Conservation (phyloP, 2,329 filamentous ascomycete species). For the Rhynchosporium secalis region DNA sequence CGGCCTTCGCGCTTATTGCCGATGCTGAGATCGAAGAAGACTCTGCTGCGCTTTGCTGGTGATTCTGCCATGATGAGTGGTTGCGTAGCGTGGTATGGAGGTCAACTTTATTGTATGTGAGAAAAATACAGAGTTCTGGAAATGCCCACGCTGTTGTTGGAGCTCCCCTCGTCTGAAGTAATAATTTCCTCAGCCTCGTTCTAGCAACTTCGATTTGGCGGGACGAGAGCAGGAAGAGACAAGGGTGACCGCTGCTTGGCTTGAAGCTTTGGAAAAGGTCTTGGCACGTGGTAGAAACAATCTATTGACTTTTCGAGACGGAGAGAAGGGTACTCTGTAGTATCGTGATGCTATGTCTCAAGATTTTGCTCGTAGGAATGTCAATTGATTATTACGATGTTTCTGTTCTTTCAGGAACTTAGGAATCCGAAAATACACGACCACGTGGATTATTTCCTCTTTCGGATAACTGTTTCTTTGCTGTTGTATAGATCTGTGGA, state of each 20-base stretch:
- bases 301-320: neutral
- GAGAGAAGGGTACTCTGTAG: neutral
- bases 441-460: neutral
- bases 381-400: neutral
- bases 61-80: constrained; percentile 44
- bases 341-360: neutral
- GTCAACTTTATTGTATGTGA: neutral
- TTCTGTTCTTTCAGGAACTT: neutral
- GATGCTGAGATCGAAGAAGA: constrained; percentile 92
- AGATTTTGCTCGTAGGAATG: neutral
- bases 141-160: neutral
- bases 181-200: constrained; percentile 20
- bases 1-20: constrained; percentile 73
- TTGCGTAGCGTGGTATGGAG: neutral
- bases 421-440: neutral
- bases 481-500: neutral
- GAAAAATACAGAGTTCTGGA: neutral
- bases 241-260: neutral
- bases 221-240: neutral
- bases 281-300: neutral
- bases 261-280: neutral
- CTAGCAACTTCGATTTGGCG: constrained; percentile 11
- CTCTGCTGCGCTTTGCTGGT: constrained; percentile 53
- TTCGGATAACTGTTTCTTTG: neutral
- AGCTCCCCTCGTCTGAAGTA: neutral